Evolutionary conservation across 352 stramenopile species (phyloP), one percentile per base, ranked within the genome.

Genomic region (Thraustochytrium striatum): DNA sequence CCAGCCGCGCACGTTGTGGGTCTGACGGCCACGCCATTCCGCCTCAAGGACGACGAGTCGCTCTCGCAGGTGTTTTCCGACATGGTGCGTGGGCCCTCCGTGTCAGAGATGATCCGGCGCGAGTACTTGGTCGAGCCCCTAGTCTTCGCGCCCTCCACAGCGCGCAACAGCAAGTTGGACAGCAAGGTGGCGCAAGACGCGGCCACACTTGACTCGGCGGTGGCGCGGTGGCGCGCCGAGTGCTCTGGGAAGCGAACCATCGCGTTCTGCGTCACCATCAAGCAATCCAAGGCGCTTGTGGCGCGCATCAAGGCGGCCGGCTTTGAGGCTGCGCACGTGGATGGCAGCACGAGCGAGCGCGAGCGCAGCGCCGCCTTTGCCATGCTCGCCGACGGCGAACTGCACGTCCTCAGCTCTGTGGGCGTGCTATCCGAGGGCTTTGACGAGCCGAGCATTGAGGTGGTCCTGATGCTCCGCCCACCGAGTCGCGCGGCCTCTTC

Each of bases 381-480:
- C 5, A 21, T 44, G 5, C 30, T 72, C 3, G 16, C 21, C 8
- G 25, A 0, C 5, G 41, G 58, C 1, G 50, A 75, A n/a, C 28
- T 62, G 5, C 39, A 8, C 25, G 72, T 81, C 3, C 44, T 81
- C 25, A 65, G 44, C 72, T 78, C 57, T 9, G 72, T 81, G 9
- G 72, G 72, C 21, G 72, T 81, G 8, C 50, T 81, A 9, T 81
- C 72, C 11, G 72, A 81, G 30, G 72, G 72, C 41, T 81, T 81
- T 30, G 72, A 81, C 59, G 35, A 65, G 70, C 72, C 59, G 3
- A 33, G 32, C 28, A 33, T 81, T 16, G 59, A 72, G 11, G 25
- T 21, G 3, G 72, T 81, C n/a, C 25, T 81, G 11, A 25, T 81
- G 39, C 41, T 78, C n/a, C 30, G 72, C 59, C 72, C 33, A 81